phyloP scores from a whole-genome alignment of 352 stramenopile genomes.

The Phytophthora sp. region DNA sequence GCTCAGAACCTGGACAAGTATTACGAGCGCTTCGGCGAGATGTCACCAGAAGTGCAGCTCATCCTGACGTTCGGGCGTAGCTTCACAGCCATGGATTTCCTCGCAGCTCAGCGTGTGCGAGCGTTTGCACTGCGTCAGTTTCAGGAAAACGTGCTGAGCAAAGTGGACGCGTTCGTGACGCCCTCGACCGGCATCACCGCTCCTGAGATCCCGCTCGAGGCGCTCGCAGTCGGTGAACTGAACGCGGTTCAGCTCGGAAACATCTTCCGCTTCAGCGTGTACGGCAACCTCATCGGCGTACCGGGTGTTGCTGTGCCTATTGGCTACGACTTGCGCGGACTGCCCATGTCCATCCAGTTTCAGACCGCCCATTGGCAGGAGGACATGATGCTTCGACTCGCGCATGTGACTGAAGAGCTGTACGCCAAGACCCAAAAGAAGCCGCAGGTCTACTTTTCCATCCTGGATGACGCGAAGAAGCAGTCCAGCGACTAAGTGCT shows the following conservation, averaged over 20 bases:
- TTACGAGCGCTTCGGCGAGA: constrained; percentile 54
- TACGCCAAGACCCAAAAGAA: constrained; percentile 50
- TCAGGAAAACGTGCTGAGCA: constrained; percentile 73
- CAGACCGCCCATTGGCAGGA: constrained; percentile 82
- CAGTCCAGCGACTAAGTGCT: constrained; percentile 25
- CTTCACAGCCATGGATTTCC: constrained; percentile 77
- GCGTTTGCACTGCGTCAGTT: constrained; percentile 83
- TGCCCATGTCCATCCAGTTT: constrained; percentile 85
- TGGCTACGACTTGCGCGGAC: constrained; percentile 59
- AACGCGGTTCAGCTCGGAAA: constrained; percentile 60
- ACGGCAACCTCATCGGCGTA: constrained; percentile 90
- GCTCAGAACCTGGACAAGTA: constrained; percentile 73
- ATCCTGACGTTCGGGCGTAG: constrained; percentile 71
- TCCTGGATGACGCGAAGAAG: constrained; percentile 55
- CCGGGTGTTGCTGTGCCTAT: constrained; percentile 79
- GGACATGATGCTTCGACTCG: constrained; percentile 71
- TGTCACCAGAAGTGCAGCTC: constrained; percentile 81
- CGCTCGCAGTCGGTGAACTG: constrained; percentile 53
- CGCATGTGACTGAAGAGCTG: constrained; percentile 53
- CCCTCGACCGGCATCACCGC: constrained; percentile 82
- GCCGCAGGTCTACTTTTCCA: constrained; percentile 72
- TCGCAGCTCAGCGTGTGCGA: constrained; percentile 86
- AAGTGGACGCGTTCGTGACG: constrained; percentile 90
- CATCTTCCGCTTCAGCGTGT: constrained; percentile 86
- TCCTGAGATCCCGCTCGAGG: constrained; percentile 65